A percentile compares a stretch with the other conserved stretches of the same genome.
phyloP scores from a whole-genome alignment of 2,329 filamentous ascomycete species.

The Scopulariopsis brevicaulis region DNA sequence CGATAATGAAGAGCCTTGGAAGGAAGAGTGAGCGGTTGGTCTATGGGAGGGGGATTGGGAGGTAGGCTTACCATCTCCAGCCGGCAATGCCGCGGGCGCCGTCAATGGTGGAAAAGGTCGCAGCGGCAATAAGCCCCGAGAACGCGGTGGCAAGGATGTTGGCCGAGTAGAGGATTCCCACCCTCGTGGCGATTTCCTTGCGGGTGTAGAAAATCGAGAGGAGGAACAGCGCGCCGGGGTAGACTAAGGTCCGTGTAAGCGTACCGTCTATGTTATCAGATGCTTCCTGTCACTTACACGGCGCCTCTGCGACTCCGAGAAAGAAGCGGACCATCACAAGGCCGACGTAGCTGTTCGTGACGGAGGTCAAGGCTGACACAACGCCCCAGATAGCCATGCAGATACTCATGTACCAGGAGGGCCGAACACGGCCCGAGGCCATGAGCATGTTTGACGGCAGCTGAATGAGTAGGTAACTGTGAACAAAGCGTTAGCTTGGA shows the following conservation, averaged over 20 bases:
- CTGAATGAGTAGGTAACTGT: constrained; percentile 25
- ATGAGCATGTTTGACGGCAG: constrained; percentile 31
- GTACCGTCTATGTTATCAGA: too few relatives aligned
- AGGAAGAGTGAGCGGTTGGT: neutral
- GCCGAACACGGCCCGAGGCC: constrained; percentile 19
- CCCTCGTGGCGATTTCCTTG: constrained; percentile 51
- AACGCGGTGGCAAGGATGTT: constrained; percentile 58
- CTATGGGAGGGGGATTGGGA: neutral
- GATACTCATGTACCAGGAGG: constrained; percentile 26
- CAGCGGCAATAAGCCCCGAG: constrained; percentile 49
- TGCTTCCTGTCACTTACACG: neutral
- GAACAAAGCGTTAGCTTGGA: neutral
- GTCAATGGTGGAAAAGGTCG: constrained; percentile 49
- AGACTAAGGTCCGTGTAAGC: constrained; percentile 7
- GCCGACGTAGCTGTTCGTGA: constrained; percentile 20
- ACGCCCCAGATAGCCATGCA: constrained; percentile 29
- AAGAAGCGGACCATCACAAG: constrained; percentile 24
- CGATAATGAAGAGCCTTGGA: constrained; percentile 48
- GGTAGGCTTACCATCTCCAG: constrained; percentile 41
- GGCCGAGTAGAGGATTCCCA: constrained; percentile 45
- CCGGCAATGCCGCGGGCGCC: constrained; percentile 41
- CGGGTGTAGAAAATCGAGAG: constrained; percentile 45
- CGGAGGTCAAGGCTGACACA: constrained; percentile 22
- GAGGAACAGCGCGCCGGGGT: constrained; percentile 24
- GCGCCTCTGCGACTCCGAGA: constrained; percentile 22